Evolutionary conservation across 768 basidiomycete species (phyloP).

Genomic region (Suillus fuscotomentosus): DNA sequence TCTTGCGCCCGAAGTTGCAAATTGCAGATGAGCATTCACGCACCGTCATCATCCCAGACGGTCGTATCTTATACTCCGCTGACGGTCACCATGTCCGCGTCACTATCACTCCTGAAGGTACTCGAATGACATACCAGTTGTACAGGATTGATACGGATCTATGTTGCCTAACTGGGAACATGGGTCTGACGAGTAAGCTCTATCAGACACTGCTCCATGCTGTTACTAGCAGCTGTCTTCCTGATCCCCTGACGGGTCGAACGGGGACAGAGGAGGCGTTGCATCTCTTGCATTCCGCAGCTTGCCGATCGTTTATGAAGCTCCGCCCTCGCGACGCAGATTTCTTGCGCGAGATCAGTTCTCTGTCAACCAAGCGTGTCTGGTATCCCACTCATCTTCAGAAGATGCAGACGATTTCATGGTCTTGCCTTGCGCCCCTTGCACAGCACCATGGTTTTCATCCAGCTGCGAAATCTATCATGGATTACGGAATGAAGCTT

Average conservation of each 20-base stretch:
- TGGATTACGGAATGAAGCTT: slow-evolving; percentile 22
- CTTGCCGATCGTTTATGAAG: slow-evolving; percentile 39
- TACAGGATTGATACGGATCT: slow-evolving; percentile 31
- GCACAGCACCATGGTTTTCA: slow-evolving; percentile 34
- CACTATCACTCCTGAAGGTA: slow-evolving; percentile 6
- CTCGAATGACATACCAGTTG: slow-evolving; percentile 21
- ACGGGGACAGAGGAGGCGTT: slow-evolving; percentile 47
- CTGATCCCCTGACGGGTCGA: slow-evolving; percentile 42
- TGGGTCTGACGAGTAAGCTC: slow-evolving; percentile 27
- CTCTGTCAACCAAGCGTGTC: slow-evolving; percentile 32
- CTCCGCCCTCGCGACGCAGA: slow-evolving; percentile 26
- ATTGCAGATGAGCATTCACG: slow-evolving; percentile 9
- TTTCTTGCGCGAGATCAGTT: slow-evolving; percentile 33
- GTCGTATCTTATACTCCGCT: slow-evolving; percentile 17
- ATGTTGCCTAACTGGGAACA: slow-evolving; percentile 23
- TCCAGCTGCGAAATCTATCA: slow-evolving; percentile 23
- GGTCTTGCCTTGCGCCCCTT: slow-evolving; percentile 24
- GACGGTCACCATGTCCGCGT: slow-evolving; percentile 19
- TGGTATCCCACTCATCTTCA: slow-evolving; percentile 38
- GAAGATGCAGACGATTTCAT: slow-evolving; percentile 27
- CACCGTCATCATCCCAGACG: slow-evolving; percentile 40
- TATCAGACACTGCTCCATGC: slow-evolving; percentile 45
- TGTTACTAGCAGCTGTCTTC: slow-evolving; percentile 37
- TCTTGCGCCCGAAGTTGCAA: slow-evolving; percentile 32
- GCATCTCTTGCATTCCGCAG: slow-evolving; percentile 34